Conservation (phyloP, 2,329 filamentous ascomycete species). For the Tolypocladium inflatum region DNA sequence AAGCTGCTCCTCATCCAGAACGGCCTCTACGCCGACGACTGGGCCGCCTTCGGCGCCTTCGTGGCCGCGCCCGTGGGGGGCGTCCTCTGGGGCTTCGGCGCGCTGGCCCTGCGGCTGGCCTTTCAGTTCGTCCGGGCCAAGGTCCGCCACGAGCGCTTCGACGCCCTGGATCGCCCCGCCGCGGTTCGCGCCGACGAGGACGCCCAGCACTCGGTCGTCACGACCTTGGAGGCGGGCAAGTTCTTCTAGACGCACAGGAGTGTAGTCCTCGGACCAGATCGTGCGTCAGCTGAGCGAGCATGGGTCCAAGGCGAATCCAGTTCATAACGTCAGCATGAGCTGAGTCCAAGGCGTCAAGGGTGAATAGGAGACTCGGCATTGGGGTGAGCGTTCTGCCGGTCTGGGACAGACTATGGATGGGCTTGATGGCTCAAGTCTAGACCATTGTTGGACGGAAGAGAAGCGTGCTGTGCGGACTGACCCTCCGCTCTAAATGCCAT, state of each 20-base stretch:
- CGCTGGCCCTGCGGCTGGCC: conserved; percentile 48
- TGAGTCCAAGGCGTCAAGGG: background rate
- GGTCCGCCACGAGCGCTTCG: conserved; percentile 50
- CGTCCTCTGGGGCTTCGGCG: conserved; percentile 59
- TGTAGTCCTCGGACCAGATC: too few species aligned
- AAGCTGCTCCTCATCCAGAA: conserved; percentile 62
- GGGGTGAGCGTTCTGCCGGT: background rate
- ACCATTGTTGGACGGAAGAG: background rate
- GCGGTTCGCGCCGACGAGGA: conserved; percentile 12
- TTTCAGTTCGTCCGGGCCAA: conserved; percentile 50
- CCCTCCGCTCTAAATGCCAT: conserved; percentile 1
- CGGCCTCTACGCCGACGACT: conserved; percentile 68
- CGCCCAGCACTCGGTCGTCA: conserved; percentile 18
- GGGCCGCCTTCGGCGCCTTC: conserved; percentile 77
- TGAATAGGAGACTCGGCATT: background rate
- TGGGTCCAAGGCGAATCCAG: background rate
- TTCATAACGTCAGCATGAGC: background rate
- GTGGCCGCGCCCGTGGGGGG: conserved; percentile 71
- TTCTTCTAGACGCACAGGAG: conserved; percentile 34
- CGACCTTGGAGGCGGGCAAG: conserved; percentile 34
- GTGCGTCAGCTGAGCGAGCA: too few species aligned
- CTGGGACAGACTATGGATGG: too few species aligned
- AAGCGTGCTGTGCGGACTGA: background rate
- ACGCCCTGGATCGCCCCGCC: conserved; percentile 51
- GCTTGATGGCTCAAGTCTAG: background rate